Evolutionary conservation across 352 stramenopile species (phyloP).

Genomic region (Phytophthora cactorum): DNA sequence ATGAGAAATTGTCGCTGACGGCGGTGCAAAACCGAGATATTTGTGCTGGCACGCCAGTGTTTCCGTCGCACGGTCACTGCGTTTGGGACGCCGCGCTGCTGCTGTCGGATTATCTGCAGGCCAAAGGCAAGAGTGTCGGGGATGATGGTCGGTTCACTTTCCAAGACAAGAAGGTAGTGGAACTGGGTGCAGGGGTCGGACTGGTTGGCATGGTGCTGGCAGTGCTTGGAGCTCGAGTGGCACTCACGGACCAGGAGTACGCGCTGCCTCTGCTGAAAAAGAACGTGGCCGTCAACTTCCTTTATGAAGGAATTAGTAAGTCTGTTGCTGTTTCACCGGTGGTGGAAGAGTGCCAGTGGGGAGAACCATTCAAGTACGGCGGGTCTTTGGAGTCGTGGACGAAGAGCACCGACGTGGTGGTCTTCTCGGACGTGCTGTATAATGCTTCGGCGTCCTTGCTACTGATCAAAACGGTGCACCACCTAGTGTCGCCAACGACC

Average conservation of each 20-base stretch:
- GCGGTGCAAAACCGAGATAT: slow-evolving; percentile 46
- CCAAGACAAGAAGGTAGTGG: slow-evolving; percentile 39
- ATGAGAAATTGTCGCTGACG: slow-evolving; percentile 26
- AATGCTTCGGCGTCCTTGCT: slow-evolving; percentile 43
- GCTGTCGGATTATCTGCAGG: slow-evolving; percentile 56
- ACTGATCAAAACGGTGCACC: slow-evolving; percentile 43
- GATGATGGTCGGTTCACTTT: slow-evolving; percentile 12
- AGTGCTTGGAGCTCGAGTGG: slow-evolving; percentile 47
- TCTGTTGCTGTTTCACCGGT: slow-evolving; percentile 16
- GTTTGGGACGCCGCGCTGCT: slow-evolving; percentile 66
- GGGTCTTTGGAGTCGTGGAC: slow-evolving; percentile 33
- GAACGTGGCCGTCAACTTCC: slow-evolving; percentile 57
- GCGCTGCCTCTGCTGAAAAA: slow-evolving; percentile 52
- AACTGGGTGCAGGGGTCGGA: slow-evolving; percentile 56
- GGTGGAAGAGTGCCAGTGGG: slow-evolving; percentile 52
- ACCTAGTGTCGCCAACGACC: slow-evolving; percentile 31
- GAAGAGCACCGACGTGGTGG: slow-evolving; percentile 41
- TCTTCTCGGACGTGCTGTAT: slow-evolving; percentile 65
- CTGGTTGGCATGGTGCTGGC: slow-evolving; percentile 59
- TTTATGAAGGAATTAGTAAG: not conserved
- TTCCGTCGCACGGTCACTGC: slow-evolving; percentile 60
- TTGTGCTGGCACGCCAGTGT: slow-evolving; percentile 40
- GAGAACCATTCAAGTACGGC: slow-evolving; percentile 28
- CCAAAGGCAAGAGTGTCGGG: slow-evolving; percentile 10
- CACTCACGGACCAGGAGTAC: slow-evolving; percentile 60